Conservation (phyloP, 2,329 filamentous ascomycete genomes). For the Ophiostoma himal-ulmi region DNA sequence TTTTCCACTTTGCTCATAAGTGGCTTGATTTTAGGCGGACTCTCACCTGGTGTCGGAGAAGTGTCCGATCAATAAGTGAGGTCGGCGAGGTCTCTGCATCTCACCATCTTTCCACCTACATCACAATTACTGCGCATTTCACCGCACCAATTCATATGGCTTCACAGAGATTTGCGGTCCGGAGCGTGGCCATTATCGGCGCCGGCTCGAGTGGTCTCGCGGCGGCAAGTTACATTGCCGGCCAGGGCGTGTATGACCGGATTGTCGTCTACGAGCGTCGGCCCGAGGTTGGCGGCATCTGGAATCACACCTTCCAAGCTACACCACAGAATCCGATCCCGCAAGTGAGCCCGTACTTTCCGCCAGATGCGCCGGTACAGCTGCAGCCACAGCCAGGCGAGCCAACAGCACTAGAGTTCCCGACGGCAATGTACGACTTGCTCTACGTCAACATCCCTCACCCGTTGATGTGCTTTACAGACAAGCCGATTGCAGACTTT, state of each 20-base stretch:
- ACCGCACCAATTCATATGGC: background rate
- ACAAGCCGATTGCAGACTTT: constrained; percentile 53
- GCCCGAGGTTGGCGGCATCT: constrained; percentile 69
- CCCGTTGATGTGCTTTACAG: constrained; percentile 72
- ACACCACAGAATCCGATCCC: constrained; percentile 53
- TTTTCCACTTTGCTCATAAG: background rate
- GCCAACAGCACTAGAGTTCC: constrained; percentile 51
- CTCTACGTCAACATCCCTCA: constrained; percentile 85
- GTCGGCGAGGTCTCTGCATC: background rate
- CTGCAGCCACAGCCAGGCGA: constrained; percentile 27
- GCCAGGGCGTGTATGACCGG: constrained; percentile 59
- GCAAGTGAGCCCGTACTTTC: constrained; percentile 59
- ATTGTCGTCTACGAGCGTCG: constrained; percentile 82
- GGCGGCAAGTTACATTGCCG: constrained; percentile 72
- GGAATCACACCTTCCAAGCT: constrained; percentile 64
- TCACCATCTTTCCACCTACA: background rate
- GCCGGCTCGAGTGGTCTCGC: constrained; percentile 75
- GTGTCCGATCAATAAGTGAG: background rate
- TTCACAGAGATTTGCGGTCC: constrained; percentile 42
- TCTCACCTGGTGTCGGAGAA: constrained; percentile 2
- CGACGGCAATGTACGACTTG: constrained; percentile 76
- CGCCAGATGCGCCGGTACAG: constrained; percentile 59
- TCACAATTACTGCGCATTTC: background rate
- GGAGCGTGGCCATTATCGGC: constrained; percentile 69
- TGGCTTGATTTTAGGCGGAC: constrained; percentile 1